phyloP scores from a whole-genome alignment of 2,329 filamentous ascomycete genomes.

The Sporothrix schenckii region DNA sequence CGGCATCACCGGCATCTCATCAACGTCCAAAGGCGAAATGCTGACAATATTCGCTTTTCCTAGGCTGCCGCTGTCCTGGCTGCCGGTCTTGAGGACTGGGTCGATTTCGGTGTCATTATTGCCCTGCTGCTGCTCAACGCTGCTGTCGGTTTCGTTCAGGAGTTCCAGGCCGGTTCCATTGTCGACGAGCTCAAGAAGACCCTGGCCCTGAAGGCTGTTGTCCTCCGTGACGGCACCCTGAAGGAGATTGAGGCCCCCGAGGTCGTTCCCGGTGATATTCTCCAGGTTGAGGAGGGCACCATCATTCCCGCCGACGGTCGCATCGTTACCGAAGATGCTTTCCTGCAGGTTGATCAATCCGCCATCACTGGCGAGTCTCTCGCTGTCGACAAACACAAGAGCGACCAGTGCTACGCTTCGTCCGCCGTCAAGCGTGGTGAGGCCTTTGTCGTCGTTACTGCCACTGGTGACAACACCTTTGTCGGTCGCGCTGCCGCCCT shows the following conservation, averaged over 20 bases:
- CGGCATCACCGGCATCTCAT: not conserved
- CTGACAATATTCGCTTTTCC: slow-evolving; percentile 18
- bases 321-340: slow-evolving; percentile 79
- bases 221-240: slow-evolving; percentile 77
- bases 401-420: slow-evolving; percentile 80
- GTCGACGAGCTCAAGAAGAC: slow-evolving; percentile 86
- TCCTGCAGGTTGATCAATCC: slow-evolving; percentile 89
- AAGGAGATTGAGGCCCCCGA: slow-evolving; percentile 80
- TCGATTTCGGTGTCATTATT: slow-evolving; percentile 91
- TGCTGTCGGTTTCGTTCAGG: slow-evolving; percentile 81
- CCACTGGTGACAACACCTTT: slow-evolving; percentile 87
- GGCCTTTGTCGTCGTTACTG: slow-evolving; percentile 78
- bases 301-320: slow-evolving; percentile 89
- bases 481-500: slow-evolving; percentile 86
- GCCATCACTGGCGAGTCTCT: slow-evolving; percentile 90
- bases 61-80: slow-evolving; percentile 76
- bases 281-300: slow-evolving; percentile 88
- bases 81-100: slow-evolving; percentile 83
- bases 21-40: not conserved
- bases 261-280: slow-evolving; percentile 86
- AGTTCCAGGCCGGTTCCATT: slow-evolving; percentile 86
- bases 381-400: slow-evolving; percentile 83
- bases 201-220: slow-evolving; percentile 78
- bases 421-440: slow-evolving; percentile 90
- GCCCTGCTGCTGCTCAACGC: slow-evolving; percentile 79